phyloP scores from a whole-genome alignment of 2,329 filamentous ascomycete species.

The Raffaelea ambrosiae region DNA sequence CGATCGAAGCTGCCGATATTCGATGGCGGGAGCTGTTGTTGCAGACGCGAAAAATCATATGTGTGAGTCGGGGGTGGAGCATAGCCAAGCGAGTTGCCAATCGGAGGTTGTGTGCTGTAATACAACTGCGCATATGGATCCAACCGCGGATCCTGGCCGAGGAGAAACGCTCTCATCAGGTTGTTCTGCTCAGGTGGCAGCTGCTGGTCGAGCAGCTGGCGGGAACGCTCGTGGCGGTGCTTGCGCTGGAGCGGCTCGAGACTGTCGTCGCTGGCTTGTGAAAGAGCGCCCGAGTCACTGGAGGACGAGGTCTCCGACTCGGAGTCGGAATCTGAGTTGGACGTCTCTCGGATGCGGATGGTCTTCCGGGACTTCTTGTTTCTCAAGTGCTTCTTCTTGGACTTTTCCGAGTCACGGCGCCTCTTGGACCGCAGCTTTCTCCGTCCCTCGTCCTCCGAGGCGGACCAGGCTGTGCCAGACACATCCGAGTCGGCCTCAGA shows the following conservation, averaged over 20 bases:
- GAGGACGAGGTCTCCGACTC: constrained; percentile 12
- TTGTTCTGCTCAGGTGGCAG: too few relatives aligned
- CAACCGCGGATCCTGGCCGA: too few relatives aligned
- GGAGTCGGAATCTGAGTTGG: constrained; percentile 8
- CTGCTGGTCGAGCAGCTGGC: neutral
- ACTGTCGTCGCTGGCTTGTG: constrained; percentile 1
- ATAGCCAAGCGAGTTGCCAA: too few relatives aligned
- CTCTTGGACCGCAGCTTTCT: constrained; percentile 20
- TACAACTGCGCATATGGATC: too few relatives aligned
- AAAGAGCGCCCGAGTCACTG: neutral
- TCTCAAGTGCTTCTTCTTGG: constrained; percentile 20
- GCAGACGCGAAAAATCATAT: neutral
- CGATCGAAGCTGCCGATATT: too few relatives aligned
- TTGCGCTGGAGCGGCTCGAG: neutral
- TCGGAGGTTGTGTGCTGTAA: too few relatives aligned
- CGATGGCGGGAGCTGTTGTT: neutral
- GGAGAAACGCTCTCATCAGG: too few relatives aligned
- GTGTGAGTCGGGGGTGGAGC: too few relatives aligned
- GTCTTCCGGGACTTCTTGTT: constrained; percentile 15
- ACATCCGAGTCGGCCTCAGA: constrained; percentile 18
- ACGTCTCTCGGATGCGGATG: constrained; percentile 11
- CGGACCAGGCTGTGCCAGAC: constrained; percentile 15
- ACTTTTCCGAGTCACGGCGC: constrained; percentile 18
- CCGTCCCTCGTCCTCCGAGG: constrained; percentile 16
- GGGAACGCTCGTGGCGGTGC: neutral